Evolutionary conservation across 305 asterid species (phyloP), one percentile per base, ranked within the genome.

Genomic region (Striga hermonthica): DNA sequence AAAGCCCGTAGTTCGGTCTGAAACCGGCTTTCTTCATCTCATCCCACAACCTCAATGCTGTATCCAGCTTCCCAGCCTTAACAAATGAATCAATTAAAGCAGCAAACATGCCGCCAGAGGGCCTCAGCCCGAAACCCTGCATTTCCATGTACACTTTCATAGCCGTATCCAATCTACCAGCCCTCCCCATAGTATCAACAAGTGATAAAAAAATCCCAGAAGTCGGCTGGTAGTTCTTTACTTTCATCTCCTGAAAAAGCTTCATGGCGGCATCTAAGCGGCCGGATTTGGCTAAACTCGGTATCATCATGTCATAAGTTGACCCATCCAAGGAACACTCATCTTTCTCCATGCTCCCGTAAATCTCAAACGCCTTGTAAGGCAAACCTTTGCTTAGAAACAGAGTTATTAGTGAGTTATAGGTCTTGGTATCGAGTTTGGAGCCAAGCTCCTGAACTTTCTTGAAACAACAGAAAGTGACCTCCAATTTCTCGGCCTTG

Each of bases 21-120:
- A 87, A 87, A 48, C 97, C 92, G 39, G 87, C 83, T 69, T 82
- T 83, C 86, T 86, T 90, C 98, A 90, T 92, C 83, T 92, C 97
- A 44, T 86, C 95, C 98, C 97, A 92, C 22, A 93, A 81, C 81
- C 71, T 86, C 56, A 83, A 80, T 12, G 96, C 89, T 14, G 86
- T 75, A 4, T 92, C 98, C 50, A 92, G 78, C 74, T 87, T 92
- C 47, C 98, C 98, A 58, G 98, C 95, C 76, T 90, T 92, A 44
- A 83, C 88, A 74, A 84, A 92, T 16, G 97, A 92, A 68, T 92
- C 97, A 9, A 88, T 85, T 60, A 92, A 77, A 67, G 98, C 86
- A 63, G 83, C 94, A 72, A 82, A 87, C 88, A 82, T 92, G 65
- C 79, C 84, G 1, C 96, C 98, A 39, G 98, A 90, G 39, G 97